Conservation (phyloP, 371 early-diverging fungal species). For the Mortierella sp. region DNA sequence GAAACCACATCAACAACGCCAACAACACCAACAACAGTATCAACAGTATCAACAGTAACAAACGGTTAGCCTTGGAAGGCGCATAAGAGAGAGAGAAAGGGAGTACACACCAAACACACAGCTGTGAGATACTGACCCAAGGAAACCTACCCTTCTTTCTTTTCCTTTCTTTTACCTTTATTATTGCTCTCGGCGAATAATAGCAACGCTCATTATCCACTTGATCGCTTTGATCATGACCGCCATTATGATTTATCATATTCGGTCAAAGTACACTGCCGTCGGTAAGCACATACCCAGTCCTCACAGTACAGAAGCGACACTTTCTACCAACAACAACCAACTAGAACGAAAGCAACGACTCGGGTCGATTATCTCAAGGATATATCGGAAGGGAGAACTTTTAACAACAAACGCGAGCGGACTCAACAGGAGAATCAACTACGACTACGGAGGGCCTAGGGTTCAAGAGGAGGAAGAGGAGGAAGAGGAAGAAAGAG, state of each 20-base stretch:
- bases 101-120: not conserved
- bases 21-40: not conserved
- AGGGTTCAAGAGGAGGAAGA: not conserved
- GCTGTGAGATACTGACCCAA: not conserved
- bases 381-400: no score
- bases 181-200: slow-evolving; percentile 4
- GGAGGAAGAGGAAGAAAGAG: not conserved
- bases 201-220: slow-evolving; percentile 89
- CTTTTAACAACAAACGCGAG: no score
- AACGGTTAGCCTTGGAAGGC: not conserved
- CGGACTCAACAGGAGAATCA: not conserved
- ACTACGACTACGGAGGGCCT: not conserved
- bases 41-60: no score
- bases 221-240: slow-evolving; percentile 95
- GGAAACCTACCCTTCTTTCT: not conserved
- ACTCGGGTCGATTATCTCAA: not conserved
- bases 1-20: not conserved
- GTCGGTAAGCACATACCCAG: slow-evolving; percentile 77
- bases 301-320: not conserved
- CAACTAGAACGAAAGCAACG: not conserved
- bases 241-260: slow-evolving; percentile 96
- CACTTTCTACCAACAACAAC: no score
- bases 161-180: not conserved
- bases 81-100: not conserved
- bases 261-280: slow-evolving; percentile 97